Evolutionary conservation across 2,329 filamentous ascomycete species (phyloP).

Genomic region (Penicillium sp.): DNA sequence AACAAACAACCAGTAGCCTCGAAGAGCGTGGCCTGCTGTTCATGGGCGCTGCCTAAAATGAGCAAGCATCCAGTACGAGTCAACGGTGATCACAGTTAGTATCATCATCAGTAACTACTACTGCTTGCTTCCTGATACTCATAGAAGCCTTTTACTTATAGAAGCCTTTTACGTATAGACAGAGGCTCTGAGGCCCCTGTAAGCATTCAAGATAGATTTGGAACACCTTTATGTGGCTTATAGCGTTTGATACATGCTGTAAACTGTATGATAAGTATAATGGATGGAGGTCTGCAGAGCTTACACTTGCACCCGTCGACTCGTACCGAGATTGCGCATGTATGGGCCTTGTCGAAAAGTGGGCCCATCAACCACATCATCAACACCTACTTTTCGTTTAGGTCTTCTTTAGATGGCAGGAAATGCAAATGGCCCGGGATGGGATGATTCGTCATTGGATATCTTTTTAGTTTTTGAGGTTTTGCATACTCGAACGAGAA

Average conservation of each 20-base stretch:
- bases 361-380: conserved; percentile 7
- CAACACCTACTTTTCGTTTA: conserved; percentile 6
- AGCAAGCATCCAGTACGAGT: not conserved
- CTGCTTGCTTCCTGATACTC: not conserved
- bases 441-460: conserved; percentile 24
- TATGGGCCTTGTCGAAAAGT: conserved; percentile 4
- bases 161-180: not conserved
- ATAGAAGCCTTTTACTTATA: not conserved
- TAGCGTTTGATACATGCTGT: conserved; percentile 5
- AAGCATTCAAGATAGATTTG: not conserved
- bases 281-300: not conserved
- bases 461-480: conserved; percentile 23
- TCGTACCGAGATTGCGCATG: conserved; percentile 10
- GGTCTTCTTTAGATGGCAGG: conserved; percentile 13
- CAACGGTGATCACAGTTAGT: no score
- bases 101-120: not conserved
- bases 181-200: not conserved
- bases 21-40: not conserved
- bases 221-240: conserved; percentile 16
- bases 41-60: not conserved
- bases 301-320: conserved; percentile 1
- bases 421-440: conserved; percentile 16
- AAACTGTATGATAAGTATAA: conserved; percentile 13
- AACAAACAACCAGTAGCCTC: not conserved
- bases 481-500: conserved; percentile 9